Evolutionary conservation across 139 green algal species (phyloP).

Genomic region (Chlorella sp.): DNA sequence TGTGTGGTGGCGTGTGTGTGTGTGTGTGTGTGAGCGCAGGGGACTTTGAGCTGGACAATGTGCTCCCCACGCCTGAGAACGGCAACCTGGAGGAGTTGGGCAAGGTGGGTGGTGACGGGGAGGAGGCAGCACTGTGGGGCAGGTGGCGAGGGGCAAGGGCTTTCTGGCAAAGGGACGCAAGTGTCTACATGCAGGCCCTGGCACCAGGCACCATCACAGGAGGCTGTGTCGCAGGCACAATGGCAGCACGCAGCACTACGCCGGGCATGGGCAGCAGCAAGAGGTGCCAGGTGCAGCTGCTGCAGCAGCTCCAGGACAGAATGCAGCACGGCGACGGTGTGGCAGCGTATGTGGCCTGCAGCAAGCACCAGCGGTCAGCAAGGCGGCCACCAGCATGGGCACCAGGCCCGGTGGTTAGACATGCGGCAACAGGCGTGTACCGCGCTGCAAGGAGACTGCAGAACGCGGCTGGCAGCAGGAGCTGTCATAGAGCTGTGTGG

Average conservation of each 20-base stretch:
- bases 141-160: neutral
- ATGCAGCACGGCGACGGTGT: neutral
- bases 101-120: constrained; percentile 37
- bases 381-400: too few relatives aligned
- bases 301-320: neutral
- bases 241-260: neutral
- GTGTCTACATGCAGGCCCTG: neutral
- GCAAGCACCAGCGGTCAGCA: too few relatives aligned
- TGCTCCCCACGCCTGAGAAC: constrained; percentile 77
- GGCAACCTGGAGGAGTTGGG: constrained; percentile 72
- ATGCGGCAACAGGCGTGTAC: neutral
- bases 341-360: too few relatives aligned
- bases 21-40: neutral
- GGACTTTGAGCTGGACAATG: too few relatives aligned
- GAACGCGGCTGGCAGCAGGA: neutral
- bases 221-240: neutral
- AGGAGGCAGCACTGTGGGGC: neutral
- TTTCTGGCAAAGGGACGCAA: too few relatives aligned
- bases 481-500: neutral
- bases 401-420: too few relatives aligned
- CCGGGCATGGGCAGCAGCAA: neutral
- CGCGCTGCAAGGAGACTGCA: neutral
- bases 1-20: neutral
- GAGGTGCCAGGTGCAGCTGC: neutral
- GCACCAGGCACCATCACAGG: neutral